These are phyloP conservation scores for Wickerhamiella bombiphila DNA, from an alignment of 805 yeast species.

Conservation along the genomic window DNA sequence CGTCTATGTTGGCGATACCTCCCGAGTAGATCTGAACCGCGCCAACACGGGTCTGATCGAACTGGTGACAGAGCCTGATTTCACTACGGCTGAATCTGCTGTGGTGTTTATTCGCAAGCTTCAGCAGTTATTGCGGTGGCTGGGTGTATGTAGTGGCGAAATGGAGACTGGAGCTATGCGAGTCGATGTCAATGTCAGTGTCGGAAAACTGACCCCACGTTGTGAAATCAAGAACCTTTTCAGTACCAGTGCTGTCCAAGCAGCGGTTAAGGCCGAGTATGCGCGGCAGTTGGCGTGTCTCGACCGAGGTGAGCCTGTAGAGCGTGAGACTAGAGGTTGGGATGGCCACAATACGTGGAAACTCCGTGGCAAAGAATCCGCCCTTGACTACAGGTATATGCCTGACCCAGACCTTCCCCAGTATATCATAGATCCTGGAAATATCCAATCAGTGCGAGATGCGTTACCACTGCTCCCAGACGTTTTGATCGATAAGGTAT, in stretches of 20 bases:
- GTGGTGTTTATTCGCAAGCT: slow-evolving; percentile 68
- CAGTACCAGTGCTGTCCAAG: slow-evolving; percentile 62
- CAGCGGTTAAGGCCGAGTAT: slow-evolving; percentile 61
- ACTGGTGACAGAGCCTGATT: slow-evolving; percentile 82
- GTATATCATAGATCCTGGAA: slow-evolving; percentile 32
- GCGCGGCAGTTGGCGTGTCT: slow-evolving; percentile 47
- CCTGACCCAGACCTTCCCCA: slow-evolving; percentile 84
- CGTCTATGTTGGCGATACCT: slow-evolving; percentile 31
- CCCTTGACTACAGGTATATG: slow-evolving; percentile 81
- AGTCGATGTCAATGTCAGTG: slow-evolving; percentile 86
- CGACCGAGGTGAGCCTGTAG: slow-evolving; percentile 25
- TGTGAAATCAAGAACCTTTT: slow-evolving; percentile 86
- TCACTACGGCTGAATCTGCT: slow-evolving; percentile 50
- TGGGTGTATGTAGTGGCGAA: slow-evolving; percentile 75
- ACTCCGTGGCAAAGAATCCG: slow-evolving; percentile 62
- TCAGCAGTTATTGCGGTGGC: slow-evolving; percentile 51
- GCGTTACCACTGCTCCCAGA: slow-evolving; percentile 48
- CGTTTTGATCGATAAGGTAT: slow-evolving; percentile 32
- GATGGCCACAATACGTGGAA: slow-evolving; percentile 56
- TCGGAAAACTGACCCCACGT: slow-evolving; percentile 38
- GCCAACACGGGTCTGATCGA: slow-evolving; percentile 79
- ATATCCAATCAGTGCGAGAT: slow-evolving; percentile 29
- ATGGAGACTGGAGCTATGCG: slow-evolving; percentile 90
- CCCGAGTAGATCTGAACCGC: slow-evolving; percentile 66
- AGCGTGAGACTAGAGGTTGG: slow-evolving; percentile 85